phyloP scores from a whole-genome alignment of 2,329 filamentous ascomycete species.

The Arthroderma sp. region DNA sequence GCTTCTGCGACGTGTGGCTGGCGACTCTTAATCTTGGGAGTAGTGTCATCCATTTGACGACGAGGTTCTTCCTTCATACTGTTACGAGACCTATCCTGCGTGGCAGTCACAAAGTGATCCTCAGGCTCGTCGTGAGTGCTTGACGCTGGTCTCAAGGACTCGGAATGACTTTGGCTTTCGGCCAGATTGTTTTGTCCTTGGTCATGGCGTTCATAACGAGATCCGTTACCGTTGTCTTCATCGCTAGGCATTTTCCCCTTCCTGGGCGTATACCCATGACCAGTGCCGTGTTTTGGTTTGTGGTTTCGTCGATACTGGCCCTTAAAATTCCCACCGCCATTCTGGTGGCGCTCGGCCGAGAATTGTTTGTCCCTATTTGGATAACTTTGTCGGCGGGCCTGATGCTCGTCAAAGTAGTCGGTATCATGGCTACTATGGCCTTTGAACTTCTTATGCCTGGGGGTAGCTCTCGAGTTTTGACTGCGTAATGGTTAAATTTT shows the following conservation, averaged over 20 bases:
- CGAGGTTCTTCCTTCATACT: conserved; percentile 12
- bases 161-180: background rate
- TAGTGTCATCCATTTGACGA: conserved; percentile 21
- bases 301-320: background rate
- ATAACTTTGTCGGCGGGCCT: background rate
- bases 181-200: background rate
- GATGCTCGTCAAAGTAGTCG: background rate
- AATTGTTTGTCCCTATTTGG: too few relatives aligned
- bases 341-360: background rate
- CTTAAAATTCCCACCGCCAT: background rate
- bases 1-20: conserved; percentile 29
- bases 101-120: background rate
- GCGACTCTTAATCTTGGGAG: conserved; percentile 22
- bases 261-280: background rate
- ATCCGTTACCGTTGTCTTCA: background rate
- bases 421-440: background rate
- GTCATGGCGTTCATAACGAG: background rate
- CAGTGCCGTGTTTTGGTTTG: background rate
- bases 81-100: too few relatives aligned
- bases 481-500: too few relatives aligned
- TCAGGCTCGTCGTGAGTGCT: background rate
- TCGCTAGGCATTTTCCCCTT: background rate
- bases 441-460: too few relatives aligned
- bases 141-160: background rate
- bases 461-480: too few relatives aligned